Conservation (phyloP, 2,329 filamentous ascomycete genomes). For the Fusarium xylarioides region DNA sequence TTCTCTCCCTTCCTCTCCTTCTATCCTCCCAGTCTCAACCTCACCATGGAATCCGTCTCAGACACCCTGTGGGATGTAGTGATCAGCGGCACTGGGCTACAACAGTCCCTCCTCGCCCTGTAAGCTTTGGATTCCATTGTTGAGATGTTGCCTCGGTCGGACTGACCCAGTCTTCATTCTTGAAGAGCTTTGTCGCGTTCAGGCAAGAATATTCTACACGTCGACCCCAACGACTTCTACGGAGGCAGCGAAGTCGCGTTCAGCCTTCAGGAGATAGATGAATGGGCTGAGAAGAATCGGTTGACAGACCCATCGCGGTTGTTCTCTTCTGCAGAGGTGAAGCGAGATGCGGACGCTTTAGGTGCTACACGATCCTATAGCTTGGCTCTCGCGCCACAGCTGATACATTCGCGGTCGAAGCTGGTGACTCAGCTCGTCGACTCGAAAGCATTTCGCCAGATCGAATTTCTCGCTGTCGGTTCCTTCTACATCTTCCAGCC, state of each 20-base stretch:
- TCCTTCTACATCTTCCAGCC: slow-evolving; percentile 83
- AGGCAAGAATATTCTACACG: slow-evolving; percentile 87
- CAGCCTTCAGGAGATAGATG: slow-evolving; percentile 81
- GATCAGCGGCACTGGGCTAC: slow-evolving; percentile 80
- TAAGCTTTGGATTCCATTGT: slow-evolving; percentile 58
- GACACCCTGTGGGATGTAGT: slow-evolving; percentile 82
- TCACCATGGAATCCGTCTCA: slow-evolving; percentile 75
- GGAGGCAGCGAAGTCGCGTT: slow-evolving; percentile 87
- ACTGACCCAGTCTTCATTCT: slow-evolving; percentile 45
- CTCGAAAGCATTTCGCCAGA: slow-evolving; percentile 85
- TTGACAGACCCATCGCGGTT: slow-evolving; percentile 33
- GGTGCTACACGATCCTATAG: slow-evolving; percentile 79
- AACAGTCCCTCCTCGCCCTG: slow-evolving; percentile 83
- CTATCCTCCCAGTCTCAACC: slow-evolving; percentile 31
- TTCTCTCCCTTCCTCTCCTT: slow-evolving; percentile 12
- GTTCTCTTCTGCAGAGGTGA: slow-evolving; percentile 47
- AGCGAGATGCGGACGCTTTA: slow-evolving; percentile 56
- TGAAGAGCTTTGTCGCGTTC: slow-evolving; percentile 90
- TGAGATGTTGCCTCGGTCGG: slow-evolving; percentile 44
- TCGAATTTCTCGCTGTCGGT: slow-evolving; percentile 93
- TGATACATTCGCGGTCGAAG: slow-evolving; percentile 84
- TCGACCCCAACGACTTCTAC: slow-evolving; percentile 90
- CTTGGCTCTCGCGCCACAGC: slow-evolving; percentile 82
- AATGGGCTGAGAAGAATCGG: slow-evolving; percentile 67
- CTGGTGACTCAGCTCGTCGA: slow-evolving; percentile 85